Evolutionary conservation across 768 basidiomycete species (phyloP).

Genomic region (Clavulina sp.): DNA sequence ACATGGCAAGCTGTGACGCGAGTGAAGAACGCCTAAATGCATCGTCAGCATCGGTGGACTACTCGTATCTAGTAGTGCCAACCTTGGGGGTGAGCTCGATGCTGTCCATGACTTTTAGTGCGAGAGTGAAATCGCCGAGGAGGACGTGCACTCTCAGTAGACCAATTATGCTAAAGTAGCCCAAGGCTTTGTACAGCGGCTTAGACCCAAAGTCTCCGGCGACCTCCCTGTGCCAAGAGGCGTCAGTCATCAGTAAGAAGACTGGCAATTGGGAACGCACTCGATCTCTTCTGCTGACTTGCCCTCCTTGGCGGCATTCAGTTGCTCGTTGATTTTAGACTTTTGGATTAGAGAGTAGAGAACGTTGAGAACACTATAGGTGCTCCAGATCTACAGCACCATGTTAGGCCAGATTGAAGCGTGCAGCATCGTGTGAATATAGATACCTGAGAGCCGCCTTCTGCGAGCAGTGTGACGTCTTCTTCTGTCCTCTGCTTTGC

Average conservation of each 20-base stretch:
- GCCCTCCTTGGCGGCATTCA: conserved; percentile 63
- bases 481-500: conserved; percentile 76
- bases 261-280: conserved; percentile 22
- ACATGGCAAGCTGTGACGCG: conserved; percentile 96
- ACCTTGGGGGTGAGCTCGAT: conserved; percentile 86
- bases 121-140: conserved; percentile 89
- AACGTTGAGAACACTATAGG: conserved; percentile 95
- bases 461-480: conserved; percentile 65
- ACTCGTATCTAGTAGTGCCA: neutral
- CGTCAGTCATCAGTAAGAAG: neutral
- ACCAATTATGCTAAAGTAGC: conserved; percentile 93
- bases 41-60: neutral
- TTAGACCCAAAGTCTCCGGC: conserved; percentile 83
- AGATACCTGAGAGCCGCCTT: conserved; percentile 38
- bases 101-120: conserved; percentile 85
- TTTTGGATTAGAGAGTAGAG: conserved; percentile 98
- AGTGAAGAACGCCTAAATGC: conserved; percentile 56
- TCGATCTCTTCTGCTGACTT: conserved; percentile 68
- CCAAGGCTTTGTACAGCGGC: conserved; percentile 84
- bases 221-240: conserved; percentile 38
- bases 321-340: conserved; percentile 85
- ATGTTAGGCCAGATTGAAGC: neutral
- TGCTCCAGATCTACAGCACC: conserved; percentile 71
- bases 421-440: conserved; percentile 3
- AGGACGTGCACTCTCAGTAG: conserved; percentile 90